Evolutionary conservation across 2,329 filamentous ascomycete species (phyloP), one percentile per base, ranked within the genome.

Genomic region (Aaosphaeria arxii): DNA sequence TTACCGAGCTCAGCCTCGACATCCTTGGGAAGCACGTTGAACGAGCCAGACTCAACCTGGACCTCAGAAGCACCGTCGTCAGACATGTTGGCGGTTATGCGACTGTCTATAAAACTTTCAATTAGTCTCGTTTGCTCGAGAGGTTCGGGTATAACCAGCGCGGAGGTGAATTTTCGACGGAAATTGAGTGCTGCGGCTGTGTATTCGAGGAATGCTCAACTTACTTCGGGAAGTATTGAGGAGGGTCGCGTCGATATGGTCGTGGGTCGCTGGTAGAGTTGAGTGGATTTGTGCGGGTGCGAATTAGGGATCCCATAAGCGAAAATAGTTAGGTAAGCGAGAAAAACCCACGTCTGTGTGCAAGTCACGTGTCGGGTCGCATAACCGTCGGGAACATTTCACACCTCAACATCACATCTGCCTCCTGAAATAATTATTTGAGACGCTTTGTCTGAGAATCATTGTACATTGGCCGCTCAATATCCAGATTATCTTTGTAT

Each of bases 11-110:
- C 89, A 70, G 85, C 82, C 71, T 85, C 81, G 74, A 95, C 87
- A 64, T 96, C 91, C 86, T 95, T 96, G 78, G 92, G 91, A 65
- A 96, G 88, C 75, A 91, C 84, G 73, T 84, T 79, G 79, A 85
- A 88, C 74, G 81, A 79, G 72, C 84, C 81, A 81, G 79, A 84
- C 77, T 89, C 87, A 77, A 94, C 87, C 83, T 95, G 90, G 78
- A 95, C 87, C 83, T 96, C 91, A 24, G 17, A 24, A 24, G 17
- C 17, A 24, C 17, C 33, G 82, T 87, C 90, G 80, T 95, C 91
- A 87, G 91, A 95, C 91, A 95, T 96, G 71, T 54, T 70, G 63
- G 64, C 63, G 54, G 51, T 55, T 54, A 24, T 24, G 17, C 17
- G 17, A 24, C 17, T 24, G 17, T 24, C 17, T 24, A 24, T 24